A percentile compares a stretch with the other conserved stretches of the same genome.
phyloP scores from a whole-genome alignment of 208 protist genomes.

The Borovskyia barvae region DNA sequence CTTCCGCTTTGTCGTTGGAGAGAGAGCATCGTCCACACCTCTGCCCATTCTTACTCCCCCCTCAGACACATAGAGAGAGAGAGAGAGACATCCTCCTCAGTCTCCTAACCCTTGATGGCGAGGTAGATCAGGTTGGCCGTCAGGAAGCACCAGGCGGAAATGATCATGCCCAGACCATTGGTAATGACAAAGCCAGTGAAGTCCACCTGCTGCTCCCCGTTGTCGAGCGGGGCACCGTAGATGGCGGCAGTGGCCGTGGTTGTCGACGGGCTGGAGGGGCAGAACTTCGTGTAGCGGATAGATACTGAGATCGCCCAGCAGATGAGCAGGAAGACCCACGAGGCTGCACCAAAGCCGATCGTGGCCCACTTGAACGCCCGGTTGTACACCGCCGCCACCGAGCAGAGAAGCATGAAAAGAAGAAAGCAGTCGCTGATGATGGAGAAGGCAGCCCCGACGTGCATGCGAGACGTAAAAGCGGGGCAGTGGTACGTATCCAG shows the following conservation, averaged over 20 bases:
- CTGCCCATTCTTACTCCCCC: not conserved
- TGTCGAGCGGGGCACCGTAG: conserved; percentile 14
- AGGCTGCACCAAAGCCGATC: conserved; percentile 18
- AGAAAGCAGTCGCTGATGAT: conserved; percentile 45
- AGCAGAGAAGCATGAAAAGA: conserved; percentile 26
- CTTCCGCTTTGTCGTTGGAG: too few species aligned
- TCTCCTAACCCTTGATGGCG: conserved; percentile 30
- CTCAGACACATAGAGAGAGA: not conserved
- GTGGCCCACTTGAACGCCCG: conserved; percentile 31
- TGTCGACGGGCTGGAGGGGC: conserved; percentile 7
- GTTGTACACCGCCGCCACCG: conserved; percentile 43
- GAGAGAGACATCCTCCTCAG: not conserved
- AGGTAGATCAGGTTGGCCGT: conserved; percentile 31
- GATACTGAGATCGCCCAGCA: conserved; percentile 38
- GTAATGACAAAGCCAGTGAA: conserved; percentile 44
- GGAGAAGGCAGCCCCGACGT: conserved; percentile 31
- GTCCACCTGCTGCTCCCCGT: conserved; percentile 27
- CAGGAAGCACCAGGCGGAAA: conserved; percentile 29
- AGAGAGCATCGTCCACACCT: too few species aligned
- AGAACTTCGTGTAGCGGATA: conserved; percentile 44
- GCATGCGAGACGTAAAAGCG: conserved; percentile 24
- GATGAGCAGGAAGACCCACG: conserved; percentile 38
- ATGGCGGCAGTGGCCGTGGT: not conserved
- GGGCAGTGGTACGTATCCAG: conserved; percentile 36
- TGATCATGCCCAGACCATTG: conserved; percentile 57